Evolutionary conservation across 2,329 filamentous ascomycete genomes (phyloP).

Genomic region (Ophiocordyceps camponoti-saundersi): DNA sequence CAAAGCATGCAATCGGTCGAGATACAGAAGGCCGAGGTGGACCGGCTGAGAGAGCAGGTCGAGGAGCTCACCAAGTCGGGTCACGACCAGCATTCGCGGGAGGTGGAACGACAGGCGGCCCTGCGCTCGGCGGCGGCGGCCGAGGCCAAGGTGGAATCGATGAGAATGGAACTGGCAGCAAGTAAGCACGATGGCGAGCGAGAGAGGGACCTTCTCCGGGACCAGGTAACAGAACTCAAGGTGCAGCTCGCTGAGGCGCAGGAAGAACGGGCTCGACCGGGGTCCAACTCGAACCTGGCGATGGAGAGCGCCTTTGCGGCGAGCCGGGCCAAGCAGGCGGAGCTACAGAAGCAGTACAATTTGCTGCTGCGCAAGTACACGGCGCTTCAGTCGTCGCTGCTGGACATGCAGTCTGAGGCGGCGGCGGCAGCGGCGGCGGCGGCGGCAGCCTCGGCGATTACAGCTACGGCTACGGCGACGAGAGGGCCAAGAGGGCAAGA

Average conservation of each 20-base stretch:
- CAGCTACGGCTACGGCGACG: constrained; percentile 13
- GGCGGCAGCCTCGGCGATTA: constrained; percentile 18
- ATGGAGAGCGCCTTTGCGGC: constrained; percentile 29
- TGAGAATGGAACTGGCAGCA: constrained; percentile 39
- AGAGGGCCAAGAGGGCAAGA: constrained; percentile 8
- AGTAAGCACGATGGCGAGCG: constrained; percentile 28
- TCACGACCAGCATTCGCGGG: constrained; percentile 45
- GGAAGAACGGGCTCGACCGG: constrained; percentile 9
- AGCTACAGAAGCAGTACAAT: constrained; percentile 33
- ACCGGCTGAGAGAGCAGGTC: constrained; percentile 40
- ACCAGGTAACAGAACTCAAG: constrained; percentile 30
- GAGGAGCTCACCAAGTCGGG: constrained; percentile 42
- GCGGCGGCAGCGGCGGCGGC: background rate
- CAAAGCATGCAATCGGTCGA: constrained; percentile 49
- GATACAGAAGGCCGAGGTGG: constrained; percentile 41
- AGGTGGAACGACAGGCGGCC: constrained; percentile 39
- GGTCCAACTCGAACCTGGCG: constrained; percentile 15
- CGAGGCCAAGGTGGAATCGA: constrained; percentile 38
- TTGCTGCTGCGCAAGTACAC: constrained; percentile 34
- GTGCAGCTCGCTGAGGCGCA: constrained; percentile 23
- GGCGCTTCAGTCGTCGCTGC: constrained; percentile 29
- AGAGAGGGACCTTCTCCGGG: constrained; percentile 24
- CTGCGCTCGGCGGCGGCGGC: constrained; percentile 41
- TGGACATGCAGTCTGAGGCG: constrained; percentile 26
- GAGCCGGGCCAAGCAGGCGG: constrained; percentile 34